These are phyloP conservation scores for Cryptococcus hybrid DNA, from an alignment of 1,284 basidiomycete species.

Conservation along the genomic window DNA sequence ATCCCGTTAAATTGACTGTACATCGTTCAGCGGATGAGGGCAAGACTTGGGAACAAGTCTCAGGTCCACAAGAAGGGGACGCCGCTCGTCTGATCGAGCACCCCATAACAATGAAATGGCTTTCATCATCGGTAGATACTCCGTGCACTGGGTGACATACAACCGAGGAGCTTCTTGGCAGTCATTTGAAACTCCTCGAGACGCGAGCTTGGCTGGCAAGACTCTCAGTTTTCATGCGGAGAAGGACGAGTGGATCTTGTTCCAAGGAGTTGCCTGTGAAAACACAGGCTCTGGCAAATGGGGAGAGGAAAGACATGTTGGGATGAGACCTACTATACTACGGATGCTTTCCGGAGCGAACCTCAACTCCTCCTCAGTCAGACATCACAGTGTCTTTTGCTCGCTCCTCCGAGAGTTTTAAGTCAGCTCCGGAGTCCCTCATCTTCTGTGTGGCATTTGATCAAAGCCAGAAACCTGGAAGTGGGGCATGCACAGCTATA, in stretches of 20 bases:
- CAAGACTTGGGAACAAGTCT: conserved; percentile 67
- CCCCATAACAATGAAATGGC: conserved; percentile 77
- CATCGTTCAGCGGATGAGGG: conserved; percentile 88
- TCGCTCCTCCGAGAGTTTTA: conserved; percentile 73
- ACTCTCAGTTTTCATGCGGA: conserved; percentile 84
- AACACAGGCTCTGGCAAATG: conserved; percentile 57
- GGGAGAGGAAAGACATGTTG: conserved; percentile 59
- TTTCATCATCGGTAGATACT: conserved; percentile 71
- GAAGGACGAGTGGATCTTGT: conserved; percentile 73
- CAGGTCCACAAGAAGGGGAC: conserved; percentile 59
- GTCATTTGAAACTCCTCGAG: conserved; percentile 65
- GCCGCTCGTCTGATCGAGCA: conserved; percentile 79
- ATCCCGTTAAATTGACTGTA: conserved; percentile 65
- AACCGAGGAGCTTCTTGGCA: conserved; percentile 85
- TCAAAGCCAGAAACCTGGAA: conserved; percentile 54
- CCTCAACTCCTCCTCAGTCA: conserved; percentile 63
- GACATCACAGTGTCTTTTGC: conserved; percentile 76
- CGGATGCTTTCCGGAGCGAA: conserved; percentile 67
- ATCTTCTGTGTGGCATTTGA: conserved; percentile 88
- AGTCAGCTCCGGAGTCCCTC: conserved; percentile 66
- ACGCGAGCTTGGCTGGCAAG: conserved; percentile 59
- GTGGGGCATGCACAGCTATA: conserved; percentile 51
- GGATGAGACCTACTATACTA: conserved; percentile 88
- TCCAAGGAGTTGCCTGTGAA: conserved; percentile 73
- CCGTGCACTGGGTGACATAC: conserved; percentile 76